Evolutionary conservation across 2,329 filamentous ascomycete genomes (phyloP), one percentile per base, ranked within the genome.

Genomic region (Cadophora gregata): DNA sequence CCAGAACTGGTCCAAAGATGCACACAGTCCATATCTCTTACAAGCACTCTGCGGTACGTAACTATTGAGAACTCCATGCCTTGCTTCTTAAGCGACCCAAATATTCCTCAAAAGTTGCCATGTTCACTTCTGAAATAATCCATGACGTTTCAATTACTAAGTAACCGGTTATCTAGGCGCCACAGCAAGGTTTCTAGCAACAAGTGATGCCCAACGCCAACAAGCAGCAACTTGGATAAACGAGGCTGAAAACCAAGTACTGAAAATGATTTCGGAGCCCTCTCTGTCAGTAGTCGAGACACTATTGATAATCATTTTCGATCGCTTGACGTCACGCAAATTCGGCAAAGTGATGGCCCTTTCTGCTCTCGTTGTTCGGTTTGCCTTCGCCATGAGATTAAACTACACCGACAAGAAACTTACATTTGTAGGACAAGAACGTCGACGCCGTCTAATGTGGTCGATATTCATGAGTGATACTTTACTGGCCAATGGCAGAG

Each of bases 401-500:
- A 55, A 55, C 29, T 55, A 55, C 29, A 55, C 51, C 16, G 29
- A 55, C 29, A 55, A 36, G 51, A 55, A 55, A n/a, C 51, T 55
- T 33, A 55, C 51, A 7, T 55, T 55, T 33, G 51, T 55, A 19
- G 51, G 51, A 7, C 51, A 55, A 36, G 51, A 55, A 36, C 51
- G 51, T 21, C 51, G 51, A 33, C 51, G 51, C 27, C 51, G 51
- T 4, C 51, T 55, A 5, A 55, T 55, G 51, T 55, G 51, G 51
- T 55, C 51, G 51, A 55, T 55, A 7, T 55, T 55, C 51, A 55
- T 55, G 51, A 29, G 29, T 21, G 51, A 55, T 33, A 55, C 51
- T n/a, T 55, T 55, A 21, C 51, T 55, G 7, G 51, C 51, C 16
- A 55, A 55, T 33, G 51, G 51, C 9, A 29, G 51, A 8, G 51